Base-by-base conservation (phyloP, 2,329 filamentous ascomycete genomes). In the Fusarium sp. region DNA sequence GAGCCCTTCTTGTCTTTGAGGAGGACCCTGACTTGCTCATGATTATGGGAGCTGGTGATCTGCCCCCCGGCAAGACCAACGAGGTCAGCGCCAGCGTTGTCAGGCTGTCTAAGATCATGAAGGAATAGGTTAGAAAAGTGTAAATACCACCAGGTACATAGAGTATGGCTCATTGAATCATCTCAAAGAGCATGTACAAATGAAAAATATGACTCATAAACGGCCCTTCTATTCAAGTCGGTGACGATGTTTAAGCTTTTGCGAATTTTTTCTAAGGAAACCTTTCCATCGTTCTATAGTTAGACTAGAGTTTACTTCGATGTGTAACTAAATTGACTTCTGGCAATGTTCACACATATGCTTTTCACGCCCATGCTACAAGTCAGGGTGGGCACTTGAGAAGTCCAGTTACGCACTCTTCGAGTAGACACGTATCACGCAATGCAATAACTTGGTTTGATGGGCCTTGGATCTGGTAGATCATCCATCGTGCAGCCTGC, bases 11-110 rank as follows among this genome's bases (percentile, higher is more conserved):
- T 40, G 79, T 84, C 30, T 79, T 84, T 52, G 77, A 81, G 64
- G 75, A 81, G 47, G 78, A 83, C 17, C 80, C 80, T 2, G 79
- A 81, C 66, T 71, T 79, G 40, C 38, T 83, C 10, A 60, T 86
- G n/a, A 86, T 89, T 52, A 85, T 85, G 67, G 85, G 85, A 0
- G 86, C 81, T 0, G 84, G 85, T 1, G 80, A 84, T n/a, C 78
- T 87, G 74, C 87, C 87, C 6, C 85, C 85, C 2, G 86, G 82
- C 47, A 86, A 81, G 37, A 84, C 83, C 37, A 88, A 89, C 47
- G 79, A 83, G 76, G 81, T 86, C 4, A 82, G 79, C 15, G 65
- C 83, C 40, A 85, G 82, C 45, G 80, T 85, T 37, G 76, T 82
- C 12, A 72, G 73, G 25, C 63, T 81, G 3, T 79, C 79, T 0